Conservation (phyloP, 176 grass and related monocot species). For the Oryza rufipogon region DNA sequence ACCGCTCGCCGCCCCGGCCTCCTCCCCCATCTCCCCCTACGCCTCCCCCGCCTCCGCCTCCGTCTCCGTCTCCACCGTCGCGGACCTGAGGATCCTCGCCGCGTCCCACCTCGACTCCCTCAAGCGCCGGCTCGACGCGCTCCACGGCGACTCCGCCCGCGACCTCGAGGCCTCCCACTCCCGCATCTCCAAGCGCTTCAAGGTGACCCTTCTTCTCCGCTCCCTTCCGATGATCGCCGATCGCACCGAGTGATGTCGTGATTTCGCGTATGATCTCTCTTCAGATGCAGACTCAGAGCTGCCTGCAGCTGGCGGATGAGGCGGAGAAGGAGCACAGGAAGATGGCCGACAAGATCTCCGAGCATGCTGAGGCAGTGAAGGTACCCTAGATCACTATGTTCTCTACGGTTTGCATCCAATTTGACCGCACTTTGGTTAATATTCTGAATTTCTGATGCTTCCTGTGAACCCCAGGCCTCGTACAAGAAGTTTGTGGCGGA, state of each 20-base stretch:
- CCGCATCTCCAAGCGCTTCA: constrained; percentile 69
- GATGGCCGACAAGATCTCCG: constrained; percentile 51
- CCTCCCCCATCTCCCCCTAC: not conserved
- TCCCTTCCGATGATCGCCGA: not conserved
- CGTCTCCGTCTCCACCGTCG: constrained; percentile 26
- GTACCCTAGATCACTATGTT: constrained; percentile 2
- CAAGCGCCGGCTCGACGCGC: constrained; percentile 55
- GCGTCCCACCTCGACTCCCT: constrained; percentile 50
- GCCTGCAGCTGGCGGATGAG: constrained; percentile 50
- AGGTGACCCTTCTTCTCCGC: constrained; percentile 23
- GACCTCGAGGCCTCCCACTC: constrained; percentile 53
- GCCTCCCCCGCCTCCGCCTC: not conserved
- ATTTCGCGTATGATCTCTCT: not conserved
- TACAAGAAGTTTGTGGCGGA: constrained; percentile 61
- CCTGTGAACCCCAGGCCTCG: constrained; percentile 41
- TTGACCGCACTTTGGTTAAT: not conserved
- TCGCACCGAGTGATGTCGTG: not conserved
- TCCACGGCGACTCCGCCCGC: constrained; percentile 39
- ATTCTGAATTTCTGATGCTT: constrained; percentile 25
- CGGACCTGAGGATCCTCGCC: constrained; percentile 51
- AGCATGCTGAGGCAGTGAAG: constrained; percentile 46
- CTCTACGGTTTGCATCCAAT: not conserved
- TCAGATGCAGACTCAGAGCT: constrained; percentile 66
- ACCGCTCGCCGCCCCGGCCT: not conserved
- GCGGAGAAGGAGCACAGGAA: constrained; percentile 55